A percentile compares a stretch with the other conserved stretches of the same genome.
Evolutionary conservation across 2,329 filamentous ascomycete species (phyloP).

Genomic region (Coniochaeta sp.): DNA sequence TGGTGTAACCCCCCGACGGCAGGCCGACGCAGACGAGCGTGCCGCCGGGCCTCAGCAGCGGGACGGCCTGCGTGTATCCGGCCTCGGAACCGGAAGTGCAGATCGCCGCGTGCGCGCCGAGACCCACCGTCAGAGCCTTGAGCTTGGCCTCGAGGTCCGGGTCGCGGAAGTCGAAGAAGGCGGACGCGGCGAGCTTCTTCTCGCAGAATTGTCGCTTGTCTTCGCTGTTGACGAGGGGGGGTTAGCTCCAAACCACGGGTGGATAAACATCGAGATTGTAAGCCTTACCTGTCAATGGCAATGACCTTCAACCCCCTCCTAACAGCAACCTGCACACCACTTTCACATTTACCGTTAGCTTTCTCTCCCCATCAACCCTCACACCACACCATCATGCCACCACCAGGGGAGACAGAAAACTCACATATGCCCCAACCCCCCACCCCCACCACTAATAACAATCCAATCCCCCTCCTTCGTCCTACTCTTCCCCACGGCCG

Average conservation of each 20-base stretch:
- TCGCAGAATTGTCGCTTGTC: constrained; percentile 6
- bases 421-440: too few relatives aligned
- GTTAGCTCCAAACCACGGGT: too few relatives aligned
- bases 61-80: constrained; percentile 1
- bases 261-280: too few relatives aligned
- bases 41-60: neutral
- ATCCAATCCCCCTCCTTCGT: too few relatives aligned
- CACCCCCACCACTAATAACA: too few relatives aligned
- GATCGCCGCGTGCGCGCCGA: constrained; percentile 4
- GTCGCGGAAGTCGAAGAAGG: constrained; percentile 4
- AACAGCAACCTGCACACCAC: too few relatives aligned
- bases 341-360: too few relatives aligned
- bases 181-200: neutral
- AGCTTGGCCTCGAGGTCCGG: neutral
- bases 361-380: too few relatives aligned
- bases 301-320: too few relatives aligned
- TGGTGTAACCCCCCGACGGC: constrained; percentile 1
- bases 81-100: constrained; percentile 1
- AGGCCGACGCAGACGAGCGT: constrained; percentile 6
- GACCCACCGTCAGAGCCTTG: neutral
- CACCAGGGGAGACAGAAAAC: too few relatives aligned
- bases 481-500: constrained; percentile 13
- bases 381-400: too few relatives aligned
- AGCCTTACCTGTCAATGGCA: neutral
- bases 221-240: too few relatives aligned